Base-by-base conservation (phyloP, 2,329 filamentous ascomycete genomes). In the Eutypa lata region DNA sequence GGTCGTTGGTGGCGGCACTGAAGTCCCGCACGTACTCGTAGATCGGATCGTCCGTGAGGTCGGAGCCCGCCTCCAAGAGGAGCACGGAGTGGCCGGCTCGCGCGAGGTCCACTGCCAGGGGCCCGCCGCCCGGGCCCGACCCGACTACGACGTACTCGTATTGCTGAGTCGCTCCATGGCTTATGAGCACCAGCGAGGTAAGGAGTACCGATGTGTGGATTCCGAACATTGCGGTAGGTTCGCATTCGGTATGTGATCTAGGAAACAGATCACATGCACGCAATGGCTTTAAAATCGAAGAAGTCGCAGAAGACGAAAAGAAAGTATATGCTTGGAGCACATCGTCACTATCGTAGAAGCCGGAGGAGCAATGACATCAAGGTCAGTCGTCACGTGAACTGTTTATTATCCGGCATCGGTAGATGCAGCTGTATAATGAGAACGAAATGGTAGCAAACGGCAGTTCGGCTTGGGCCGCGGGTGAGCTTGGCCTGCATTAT, bases 71-170 rank as follows among this genome's bases (percentile, higher is more conserved):
- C 59, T 85, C 82, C 31, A 86, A 74, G 3, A 87, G 75, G n/a
- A 86, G 76, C 2, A 81, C 80, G 57, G 76, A 80, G 68, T 81
- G 76, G 40, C 83, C 83, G 33, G 80, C 78, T 48, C 80, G 70
- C n/a, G 83, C 83, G 26, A 87, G 76, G 42, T 81, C 76, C 22
- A 79, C 78, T 13, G 82, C 81, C 5, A 86, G 65, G 7, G 82
- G 81, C 16, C 78, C 81, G 46, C 82, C 83, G 13, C 82, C 82
- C 7, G 82, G 73, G 3, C 83, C 82, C 7, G 80, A 82, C 11
- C 83, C 83, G 37, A 86, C 81, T 10, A 87, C 76, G 26, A 87
- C 73, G 67, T 84, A 87, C 53, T 86, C 83, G 61, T 84, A 86
- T 33, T 59, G 54, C 45, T 61, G 58, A 33, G 44, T 24, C 16